phyloP scores from a whole-genome alignment of 257 asterid genomes.

The Nicotiana otophora region DNA sequence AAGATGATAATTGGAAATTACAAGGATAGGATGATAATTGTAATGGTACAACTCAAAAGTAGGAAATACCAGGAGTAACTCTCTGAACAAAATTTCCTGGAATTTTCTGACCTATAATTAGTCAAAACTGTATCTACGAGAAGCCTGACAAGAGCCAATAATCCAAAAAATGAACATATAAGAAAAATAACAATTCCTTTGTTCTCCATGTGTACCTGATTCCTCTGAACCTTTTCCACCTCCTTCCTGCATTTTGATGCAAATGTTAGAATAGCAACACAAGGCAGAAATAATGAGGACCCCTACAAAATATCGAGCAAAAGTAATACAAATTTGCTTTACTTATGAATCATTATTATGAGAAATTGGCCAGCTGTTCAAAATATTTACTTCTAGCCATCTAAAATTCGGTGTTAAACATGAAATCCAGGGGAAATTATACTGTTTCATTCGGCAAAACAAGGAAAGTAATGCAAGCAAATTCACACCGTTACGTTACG shows the following conservation, averaged over 20 bases:
- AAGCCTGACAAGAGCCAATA: constrained; percentile 40
- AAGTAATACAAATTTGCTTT: neutral
- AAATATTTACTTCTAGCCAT: neutral
- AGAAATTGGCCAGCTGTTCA: neutral
- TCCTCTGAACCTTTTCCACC: constrained; percentile 48
- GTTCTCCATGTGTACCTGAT: constrained; percentile 74
- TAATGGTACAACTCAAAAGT: constrained; percentile 44
- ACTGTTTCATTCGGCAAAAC: neutral
- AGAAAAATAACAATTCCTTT: constrained; percentile 69
- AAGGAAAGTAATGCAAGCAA: neutral
- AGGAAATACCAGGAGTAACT: constrained; percentile 72
- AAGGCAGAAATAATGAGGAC: neutral
- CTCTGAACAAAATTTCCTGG: constrained; percentile 65
- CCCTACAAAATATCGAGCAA: neutral
- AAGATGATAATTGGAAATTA: constrained; percentile 39
- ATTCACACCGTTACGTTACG: neutral
- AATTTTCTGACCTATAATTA: constrained; percentile 31
- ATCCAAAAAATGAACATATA: constrained; percentile 50
- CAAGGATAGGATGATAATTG: constrained; percentile 45
- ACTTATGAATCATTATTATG: neutral
- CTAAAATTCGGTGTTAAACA: neutral
- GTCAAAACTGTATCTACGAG: constrained; percentile 34
- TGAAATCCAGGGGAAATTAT: neutral
- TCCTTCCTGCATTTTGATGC: constrained; percentile 49
- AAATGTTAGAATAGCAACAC: neutral